Percentiles rank a stretch among this genome's conserved stretches.
phyloP scores from a whole-genome alignment of 2,329 filamentous ascomycete genomes.

The Phaeosphaeriaceae sp. region DNA sequence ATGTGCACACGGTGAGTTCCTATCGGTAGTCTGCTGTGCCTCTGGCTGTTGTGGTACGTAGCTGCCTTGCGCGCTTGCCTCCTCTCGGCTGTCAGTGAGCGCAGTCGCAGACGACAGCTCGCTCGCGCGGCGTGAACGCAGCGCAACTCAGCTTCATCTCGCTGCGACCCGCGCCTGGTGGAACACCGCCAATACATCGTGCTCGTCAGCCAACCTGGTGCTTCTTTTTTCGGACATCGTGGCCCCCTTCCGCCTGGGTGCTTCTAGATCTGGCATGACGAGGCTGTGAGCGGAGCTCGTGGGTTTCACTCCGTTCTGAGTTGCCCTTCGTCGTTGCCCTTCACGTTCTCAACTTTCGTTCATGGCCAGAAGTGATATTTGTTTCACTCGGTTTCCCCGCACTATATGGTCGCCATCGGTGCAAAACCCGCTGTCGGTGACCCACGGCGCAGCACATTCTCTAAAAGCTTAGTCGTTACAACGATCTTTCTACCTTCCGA shows the following conservation, averaged over 20 bases:
- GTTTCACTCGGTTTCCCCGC: background rate
- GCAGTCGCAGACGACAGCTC: background rate
- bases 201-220: background rate
- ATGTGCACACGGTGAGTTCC: constrained; percentile 3
- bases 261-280: constrained; percentile 8
- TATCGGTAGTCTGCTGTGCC: constrained; percentile 6
- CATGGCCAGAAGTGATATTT: constrained; percentile 13
- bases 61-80: constrained; percentile 17
- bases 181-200: constrained; percentile 8
- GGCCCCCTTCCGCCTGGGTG: background rate
- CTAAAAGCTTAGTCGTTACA: background rate
- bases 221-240: background rate
- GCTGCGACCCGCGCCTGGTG: constrained; percentile 7
- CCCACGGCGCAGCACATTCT: background rate
- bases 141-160: constrained; percentile 4
- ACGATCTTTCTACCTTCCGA: background rate
- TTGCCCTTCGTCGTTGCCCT: constrained; percentile 11
- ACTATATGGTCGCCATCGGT: background rate
- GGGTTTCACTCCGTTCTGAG: background rate
- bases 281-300: constrained; percentile 19
- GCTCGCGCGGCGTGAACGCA: background rate
- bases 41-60: constrained; percentile 14
- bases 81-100: background rate
- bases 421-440: background rate
- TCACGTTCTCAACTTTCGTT: constrained; percentile 3